Evolutionary conservation across 23 red algal genomes (phyloP).

Genomic region (Gracilaria gracilis): DNA sequence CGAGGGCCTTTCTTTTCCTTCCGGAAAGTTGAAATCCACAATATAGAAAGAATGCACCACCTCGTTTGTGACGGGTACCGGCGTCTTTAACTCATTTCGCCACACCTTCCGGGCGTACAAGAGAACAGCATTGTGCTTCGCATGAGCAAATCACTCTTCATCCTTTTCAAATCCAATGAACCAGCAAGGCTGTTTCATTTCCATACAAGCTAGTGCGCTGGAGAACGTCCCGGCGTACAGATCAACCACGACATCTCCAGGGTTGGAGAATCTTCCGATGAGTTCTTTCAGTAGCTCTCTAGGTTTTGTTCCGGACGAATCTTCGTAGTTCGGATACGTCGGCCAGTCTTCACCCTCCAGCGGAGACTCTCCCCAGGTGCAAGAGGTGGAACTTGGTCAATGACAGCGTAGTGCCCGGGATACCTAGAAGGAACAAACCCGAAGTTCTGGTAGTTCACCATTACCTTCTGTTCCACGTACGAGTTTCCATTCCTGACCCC

Average conservation of each 20-base stretch:
- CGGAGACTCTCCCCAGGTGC: background rate
- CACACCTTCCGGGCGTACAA: background rate
- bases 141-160: background rate
- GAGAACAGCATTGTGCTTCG: background rate
- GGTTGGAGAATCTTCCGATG: background rate
- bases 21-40: background rate
- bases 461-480: background rate
- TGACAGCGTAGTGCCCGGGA: background rate
- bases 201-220: background rate
- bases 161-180: background rate
- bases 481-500: background rate
- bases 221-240: background rate
- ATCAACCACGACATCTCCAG: slow-evolving; percentile 13
- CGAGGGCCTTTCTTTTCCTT: background rate
- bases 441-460: slow-evolving; percentile 2
- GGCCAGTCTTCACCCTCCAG: background rate
- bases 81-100: background rate
- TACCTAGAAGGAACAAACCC: background rate
- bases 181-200: background rate
- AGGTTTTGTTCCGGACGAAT: background rate
- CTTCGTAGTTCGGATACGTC: background rate
- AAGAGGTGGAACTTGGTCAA: background rate
- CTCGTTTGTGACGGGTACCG: background rate
- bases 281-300: background rate
- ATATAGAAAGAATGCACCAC: background rate